Base-by-base conservation (phyloP, 345 rosid species). In the Anacardium occidentale region DNA sequence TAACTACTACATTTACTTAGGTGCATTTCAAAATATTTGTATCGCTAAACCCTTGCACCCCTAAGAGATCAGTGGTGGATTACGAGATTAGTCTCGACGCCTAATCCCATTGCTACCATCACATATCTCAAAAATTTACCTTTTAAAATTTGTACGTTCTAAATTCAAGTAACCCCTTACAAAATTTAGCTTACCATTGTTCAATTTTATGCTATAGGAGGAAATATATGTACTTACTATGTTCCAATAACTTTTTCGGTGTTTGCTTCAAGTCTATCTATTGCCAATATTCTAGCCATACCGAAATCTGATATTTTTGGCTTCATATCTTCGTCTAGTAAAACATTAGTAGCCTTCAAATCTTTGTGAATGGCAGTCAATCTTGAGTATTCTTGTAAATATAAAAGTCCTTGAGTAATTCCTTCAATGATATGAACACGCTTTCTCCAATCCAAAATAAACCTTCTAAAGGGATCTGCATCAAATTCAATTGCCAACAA, bases 301-400 rank as follows among this genome's bases (percentile, higher is more conserved):
- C 90, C 90, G 2, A 86, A 86, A 73, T 84, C 88, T 5, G 86
- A 79, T 14, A 86, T 83, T 68, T 83, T 86, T 0, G 85, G 83
- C 18, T 65, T 72, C 89, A 83, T 74, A 18, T 78, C 78, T 48
- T 29, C 63, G 61, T 86, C 87, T 17, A 86, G 62, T 70, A 86
- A 78, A 62, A 80, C 55, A 74, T 86, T 86, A 60, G 44, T 66
- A 17, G 69, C 57, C 29, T 66, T 66, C 4, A 66, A 10, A 9
- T 51, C 59, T 25, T 48, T 7, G 7, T 67, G 70, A 52, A 52
- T 53, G 6, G 52, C 32, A 32, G 52, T 20, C 10, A 44, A 42
- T 4, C 67, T 42, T 37, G 83, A 80, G 73, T 73, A 80, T 62
- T 81, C 78, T 64, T 72, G 83, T 14, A 76, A 74, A 66, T 72